Conservation (phyloP, 75 land plant genomes). For the Ceratopteris richardii region DNA sequence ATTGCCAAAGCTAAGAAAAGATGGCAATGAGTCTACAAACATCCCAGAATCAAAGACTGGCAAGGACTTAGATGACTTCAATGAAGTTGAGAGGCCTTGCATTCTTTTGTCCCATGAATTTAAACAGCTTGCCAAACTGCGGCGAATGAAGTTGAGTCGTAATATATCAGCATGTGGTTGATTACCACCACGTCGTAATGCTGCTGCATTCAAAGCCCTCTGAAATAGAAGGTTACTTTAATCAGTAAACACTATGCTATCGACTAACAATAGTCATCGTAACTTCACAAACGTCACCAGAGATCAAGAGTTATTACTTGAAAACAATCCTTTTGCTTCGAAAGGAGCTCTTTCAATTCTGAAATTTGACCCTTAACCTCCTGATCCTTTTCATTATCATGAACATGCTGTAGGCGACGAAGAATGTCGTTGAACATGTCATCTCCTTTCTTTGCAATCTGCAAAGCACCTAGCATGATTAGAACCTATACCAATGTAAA, state of each 20-base stretch:
- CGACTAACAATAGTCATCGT: too few species aligned
- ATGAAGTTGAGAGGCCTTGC: conserved; percentile 4
- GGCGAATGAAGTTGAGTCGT: conserved; percentile 17
- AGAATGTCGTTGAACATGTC: conserved; percentile 44
- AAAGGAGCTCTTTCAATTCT: conserved; percentile 49
- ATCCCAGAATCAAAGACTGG: conserved; percentile 2
- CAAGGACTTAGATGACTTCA: conserved; percentile 8
- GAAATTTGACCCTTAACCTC: conserved; percentile 18
- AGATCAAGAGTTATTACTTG: conserved; percentile 37
- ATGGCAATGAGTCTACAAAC: neutral
- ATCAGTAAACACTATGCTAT: too few species aligned
- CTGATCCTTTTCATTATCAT: conserved; percentile 8
- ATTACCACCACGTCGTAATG: neutral
- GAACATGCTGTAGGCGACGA: conserved; percentile 30
- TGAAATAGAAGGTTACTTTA: conserved; percentile 8
- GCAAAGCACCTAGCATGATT: conserved; percentile 4
- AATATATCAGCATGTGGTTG: conserved; percentile 29
- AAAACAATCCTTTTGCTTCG: conserved; percentile 53
- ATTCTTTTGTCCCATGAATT: conserved; percentile 20
- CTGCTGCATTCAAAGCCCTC: conserved; percentile 16
- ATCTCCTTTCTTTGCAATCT: conserved; percentile 53
- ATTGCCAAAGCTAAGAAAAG: conserved; percentile 4
- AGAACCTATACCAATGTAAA: neutral
- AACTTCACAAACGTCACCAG: neutral
- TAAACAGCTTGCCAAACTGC: conserved; percentile 8